Percentiles rank a stretch among this genome's conserved stretches.
These are phyloP conservation scores for Apiospora malaysiana DNA, from an alignment of 2,329 filamentous ascomycete species.

Conservation along the genomic window DNA sequence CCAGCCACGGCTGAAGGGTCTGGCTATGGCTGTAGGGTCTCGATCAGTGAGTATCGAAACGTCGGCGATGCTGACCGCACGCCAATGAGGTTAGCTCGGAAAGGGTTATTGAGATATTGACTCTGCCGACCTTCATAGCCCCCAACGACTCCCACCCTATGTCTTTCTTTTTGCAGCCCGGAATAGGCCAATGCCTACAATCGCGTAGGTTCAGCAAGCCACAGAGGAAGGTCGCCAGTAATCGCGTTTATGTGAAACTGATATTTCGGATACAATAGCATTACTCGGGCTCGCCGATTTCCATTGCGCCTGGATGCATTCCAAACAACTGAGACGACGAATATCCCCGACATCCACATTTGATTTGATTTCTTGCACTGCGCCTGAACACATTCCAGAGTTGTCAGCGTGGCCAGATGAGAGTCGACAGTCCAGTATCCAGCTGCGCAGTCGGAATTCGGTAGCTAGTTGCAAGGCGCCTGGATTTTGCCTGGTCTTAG, in stretches of 20 bases:
- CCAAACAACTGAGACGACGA: neutral
- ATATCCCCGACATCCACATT: no score
- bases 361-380: no score
- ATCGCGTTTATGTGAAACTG: neutral
- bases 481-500: no score
- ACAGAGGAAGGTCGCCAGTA: neutral
- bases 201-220: neutral
- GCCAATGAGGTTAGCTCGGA: neutral
- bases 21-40: neutral
- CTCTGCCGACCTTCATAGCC: neutral
- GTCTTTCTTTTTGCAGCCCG: neutral
- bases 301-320: neutral
- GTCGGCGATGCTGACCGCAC: neutral
- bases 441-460: no score
- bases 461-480: no score
- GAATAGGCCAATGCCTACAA: neutral
- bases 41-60: neutral
- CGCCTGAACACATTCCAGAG: no score
- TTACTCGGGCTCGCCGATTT: neutral
- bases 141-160: neutral
- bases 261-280: neutral
- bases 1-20: neutral
- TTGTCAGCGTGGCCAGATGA: no score
- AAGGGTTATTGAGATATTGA: neutral
- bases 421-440: no score